These are phyloP conservation scores for Podaxis sp. DNA, from an alignment of 768 basidiomycete species.

Conservation along the genomic window DNA sequence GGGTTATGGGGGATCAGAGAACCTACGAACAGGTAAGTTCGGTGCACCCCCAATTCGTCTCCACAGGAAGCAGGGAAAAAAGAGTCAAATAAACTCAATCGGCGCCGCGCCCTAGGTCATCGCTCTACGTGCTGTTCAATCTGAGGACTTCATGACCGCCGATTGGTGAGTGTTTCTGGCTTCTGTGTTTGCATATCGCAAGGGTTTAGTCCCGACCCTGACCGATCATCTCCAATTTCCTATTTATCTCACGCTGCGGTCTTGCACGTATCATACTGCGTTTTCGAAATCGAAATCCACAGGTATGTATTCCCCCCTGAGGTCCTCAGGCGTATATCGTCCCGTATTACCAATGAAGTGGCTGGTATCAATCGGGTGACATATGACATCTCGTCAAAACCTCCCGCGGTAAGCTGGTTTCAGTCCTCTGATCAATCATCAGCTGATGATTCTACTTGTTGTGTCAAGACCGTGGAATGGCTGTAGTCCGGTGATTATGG, in stretches of 20 bases:
- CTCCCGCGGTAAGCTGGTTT: slow-evolving; percentile 71
- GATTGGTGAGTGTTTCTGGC: slow-evolving; percentile 69
- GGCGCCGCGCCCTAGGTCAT: slow-evolving; percentile 60
- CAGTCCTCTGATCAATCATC: slow-evolving; percentile 10
- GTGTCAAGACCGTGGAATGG: slow-evolving; percentile 49
- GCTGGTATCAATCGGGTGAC: slow-evolving; percentile 94
- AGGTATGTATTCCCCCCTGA: slow-evolving; percentile 97
- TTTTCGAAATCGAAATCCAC: slow-evolving; percentile 13
- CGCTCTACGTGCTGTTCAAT: slow-evolving; percentile 89
- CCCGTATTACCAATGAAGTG: slow-evolving; percentile 97
- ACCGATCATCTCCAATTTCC: neutral
- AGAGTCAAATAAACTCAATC: slow-evolving; percentile 1
- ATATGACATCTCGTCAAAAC: slow-evolving; percentile 96
- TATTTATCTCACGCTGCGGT: slow-evolving; percentile 15
- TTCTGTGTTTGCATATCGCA: neutral
- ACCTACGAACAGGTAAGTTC: slow-evolving; percentile 86
- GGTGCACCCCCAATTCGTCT: slow-evolving; percentile 1
- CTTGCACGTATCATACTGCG: slow-evolving; percentile 20
- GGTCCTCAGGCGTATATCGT: slow-evolving; percentile 88
- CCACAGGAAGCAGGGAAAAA: neutral
- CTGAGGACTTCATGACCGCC: slow-evolving; percentile 99
- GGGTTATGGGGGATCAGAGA: slow-evolving; percentile 95
- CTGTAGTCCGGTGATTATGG: slow-evolving; percentile 27
- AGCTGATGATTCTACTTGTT: slow-evolving; percentile 15
- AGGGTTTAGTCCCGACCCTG: neutral